Evolutionary conservation across 148 eudicot genomes (phyloP).

Genomic region (Selenicereus undatus): DNA sequence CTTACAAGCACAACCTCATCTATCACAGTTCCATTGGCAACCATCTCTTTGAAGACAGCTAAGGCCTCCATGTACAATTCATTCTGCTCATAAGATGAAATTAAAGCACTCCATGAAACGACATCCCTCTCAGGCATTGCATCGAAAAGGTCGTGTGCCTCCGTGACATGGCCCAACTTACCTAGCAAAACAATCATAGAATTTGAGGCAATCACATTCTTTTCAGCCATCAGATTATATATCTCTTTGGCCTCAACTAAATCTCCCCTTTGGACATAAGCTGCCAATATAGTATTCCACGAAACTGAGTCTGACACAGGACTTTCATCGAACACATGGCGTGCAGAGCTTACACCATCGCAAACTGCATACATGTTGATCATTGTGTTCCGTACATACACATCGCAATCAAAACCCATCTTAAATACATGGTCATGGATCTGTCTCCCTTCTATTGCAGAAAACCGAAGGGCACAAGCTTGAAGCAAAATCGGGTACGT

Average conservation of each 20-base stretch:
- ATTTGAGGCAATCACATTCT: slow-evolving; percentile 56
- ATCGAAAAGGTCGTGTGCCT: slow-evolving; percentile 47
- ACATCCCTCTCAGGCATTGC: slow-evolving; percentile 49
- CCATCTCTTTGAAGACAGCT: slow-evolving; percentile 45
- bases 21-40: slow-evolving; percentile 25
- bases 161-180: slow-evolving; percentile 39
- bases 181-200: slow-evolving; percentile 69
- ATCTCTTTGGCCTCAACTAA: slow-evolving; percentile 44
- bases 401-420: slow-evolving; percentile 53
- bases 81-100: slow-evolving; percentile 66
- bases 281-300: slow-evolving; percentile 73
- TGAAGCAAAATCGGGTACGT: slow-evolving; percentile 53
- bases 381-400: slow-evolving; percentile 53
- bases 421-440: slow-evolving; percentile 61
- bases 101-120: slow-evolving; percentile 74
- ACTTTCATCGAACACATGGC: slow-evolving; percentile 70
- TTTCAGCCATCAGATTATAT: slow-evolving; percentile 47
- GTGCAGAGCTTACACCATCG: slow-evolving; percentile 36
- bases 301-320: slow-evolving; percentile 57
- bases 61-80: slow-evolving; percentile 50
- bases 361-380: slow-evolving; percentile 56
- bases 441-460: slow-evolving; percentile 43
- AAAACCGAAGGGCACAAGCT: slow-evolving; percentile 30
- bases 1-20: slow-evolving; percentile 63
- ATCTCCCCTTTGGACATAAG: slow-evolving; percentile 44